Conservation (phyloP, 225 moss, liverwort and hornwort genomes). For the Sphagnum contortum region DNA sequence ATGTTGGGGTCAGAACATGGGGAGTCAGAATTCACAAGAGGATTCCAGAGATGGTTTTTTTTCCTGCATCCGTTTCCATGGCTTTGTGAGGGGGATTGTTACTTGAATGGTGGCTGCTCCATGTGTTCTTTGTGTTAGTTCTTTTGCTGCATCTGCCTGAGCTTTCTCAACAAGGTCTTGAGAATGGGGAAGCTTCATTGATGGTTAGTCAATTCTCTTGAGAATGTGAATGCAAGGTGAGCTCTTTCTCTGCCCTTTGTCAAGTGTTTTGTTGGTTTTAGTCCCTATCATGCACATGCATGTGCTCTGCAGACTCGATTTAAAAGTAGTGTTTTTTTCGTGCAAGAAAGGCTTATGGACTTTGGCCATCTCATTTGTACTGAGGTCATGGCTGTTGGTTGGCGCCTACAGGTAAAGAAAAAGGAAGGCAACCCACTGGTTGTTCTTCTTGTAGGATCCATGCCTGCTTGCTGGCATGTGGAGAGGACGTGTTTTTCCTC, state of each 20-base stretch:
- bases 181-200: slow-evolving; percentile 8
- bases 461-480: too few relatives aligned
- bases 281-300: slow-evolving; percentile 14
- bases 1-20: neutral
- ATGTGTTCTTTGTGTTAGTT: slow-evolving; percentile 1
- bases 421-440: too few relatives aligned
- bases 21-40: slow-evolving; percentile 15
- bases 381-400: slow-evolving; percentile 43
- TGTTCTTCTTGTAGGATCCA: too few relatives aligned
- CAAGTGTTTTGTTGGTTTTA: slow-evolving; percentile 13
- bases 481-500: too few relatives aligned
- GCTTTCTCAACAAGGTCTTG: neutral
- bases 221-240: slow-evolving; percentile 58
- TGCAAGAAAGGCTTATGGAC: slow-evolving; percentile 9
- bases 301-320: neutral
- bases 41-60: slow-evolving; percentile 34
- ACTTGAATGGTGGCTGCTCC: slow-evolving; percentile 18
- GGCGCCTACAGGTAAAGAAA: slow-evolving; percentile 37
- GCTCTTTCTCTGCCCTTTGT: slow-evolving; percentile 29
- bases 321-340: slow-evolving; percentile 12
- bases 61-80: slow-evolving; percentile 29
- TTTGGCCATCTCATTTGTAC: slow-evolving; percentile 27
- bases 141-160: slow-evolving; percentile 5
- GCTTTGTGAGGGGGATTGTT: slow-evolving; percentile 35
- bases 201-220: slow-evolving; percentile 36